These are phyloP conservation scores for Backusella tuberculispora DNA, from an alignment of 192 early-diverging fungal species.

Conservation along the genomic window DNA sequence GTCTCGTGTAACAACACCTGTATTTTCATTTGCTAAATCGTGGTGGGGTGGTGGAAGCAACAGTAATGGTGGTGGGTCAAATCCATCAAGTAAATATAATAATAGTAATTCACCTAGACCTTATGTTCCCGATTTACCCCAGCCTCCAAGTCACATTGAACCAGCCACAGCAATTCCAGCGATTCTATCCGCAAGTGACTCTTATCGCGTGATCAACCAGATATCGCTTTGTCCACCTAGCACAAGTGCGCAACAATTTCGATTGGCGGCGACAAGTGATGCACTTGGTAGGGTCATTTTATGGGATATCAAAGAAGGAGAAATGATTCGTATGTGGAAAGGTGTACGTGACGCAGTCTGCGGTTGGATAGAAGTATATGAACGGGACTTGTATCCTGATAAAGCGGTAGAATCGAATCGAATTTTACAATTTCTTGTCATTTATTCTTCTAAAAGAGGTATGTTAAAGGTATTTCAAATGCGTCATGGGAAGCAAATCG, in stretches of 20 bases:
- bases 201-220: slow-evolving; percentile 55
- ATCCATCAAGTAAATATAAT: no score
- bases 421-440: slow-evolving; percentile 59
- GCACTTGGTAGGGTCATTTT: slow-evolving; percentile 69
- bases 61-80: not conserved
- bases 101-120: slow-evolving; percentile 25
- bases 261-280: slow-evolving; percentile 66
- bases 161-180: slow-evolving; percentile 58
- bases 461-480: slow-evolving; percentile 67
- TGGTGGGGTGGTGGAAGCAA: slow-evolving; percentile 53
- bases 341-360: slow-evolving; percentile 71
- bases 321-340: slow-evolving; percentile 74
- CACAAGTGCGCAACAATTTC: slow-evolving; percentile 42
- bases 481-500: slow-evolving; percentile 62
- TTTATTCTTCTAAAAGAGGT: slow-evolving; percentile 66
- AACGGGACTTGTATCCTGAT: slow-evolving; percentile 30
- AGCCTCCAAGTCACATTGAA: slow-evolving; percentile 52
- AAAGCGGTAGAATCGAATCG: slow-evolving; percentile 8
- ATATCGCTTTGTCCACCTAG: slow-evolving; percentile 55
- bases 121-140: slow-evolving; percentile 37
- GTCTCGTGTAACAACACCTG: slow-evolving; percentile 55
- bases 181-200: slow-evolving; percentile 54
- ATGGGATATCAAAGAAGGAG: slow-evolving; percentile 63
- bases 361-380: slow-evolving; percentile 66
- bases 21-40: slow-evolving; percentile 73